Evolutionary conservation across 306 rosid genomes (phyloP).

Genomic region (Sophora flavescens): DNA sequence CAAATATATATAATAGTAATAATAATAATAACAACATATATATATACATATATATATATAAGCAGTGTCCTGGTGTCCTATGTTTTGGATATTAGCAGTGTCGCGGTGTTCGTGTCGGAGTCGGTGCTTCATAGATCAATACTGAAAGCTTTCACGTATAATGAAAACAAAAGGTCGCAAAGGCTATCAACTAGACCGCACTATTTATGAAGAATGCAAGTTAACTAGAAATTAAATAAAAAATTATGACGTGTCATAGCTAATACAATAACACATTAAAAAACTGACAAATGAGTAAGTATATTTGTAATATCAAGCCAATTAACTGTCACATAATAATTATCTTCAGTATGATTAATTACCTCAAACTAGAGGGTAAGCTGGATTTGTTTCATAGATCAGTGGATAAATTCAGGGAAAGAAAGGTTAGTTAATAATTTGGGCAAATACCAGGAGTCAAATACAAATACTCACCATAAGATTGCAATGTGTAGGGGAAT

Average conservation of each 20-base stretch:
- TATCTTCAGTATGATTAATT: background rate
- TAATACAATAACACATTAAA: background rate
- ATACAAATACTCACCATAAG: conserved; percentile 49
- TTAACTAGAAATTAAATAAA: background rate
- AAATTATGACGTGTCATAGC: background rate
- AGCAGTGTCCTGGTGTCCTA: too few species aligned
- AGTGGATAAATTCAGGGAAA: conserved; percentile 3
- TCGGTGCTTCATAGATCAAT: too few species aligned
- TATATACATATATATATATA: too few species aligned
- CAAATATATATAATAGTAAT: too few species aligned
- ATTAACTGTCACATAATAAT: background rate
- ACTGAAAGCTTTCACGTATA: conserved; percentile 7
- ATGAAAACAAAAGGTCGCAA: conserved; percentile 3
- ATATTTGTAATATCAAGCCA: background rate
- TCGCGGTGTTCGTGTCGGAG: too few species aligned
- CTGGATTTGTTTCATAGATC: conserved; percentile 5
- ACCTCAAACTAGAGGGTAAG: background rate
- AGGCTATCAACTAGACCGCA: conserved; percentile 4
- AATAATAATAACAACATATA: too few species aligned
- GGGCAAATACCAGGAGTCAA: conserved; percentile 20
- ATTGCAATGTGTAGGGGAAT: conserved; percentile 42
- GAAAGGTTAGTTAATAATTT: conserved; percentile 1
- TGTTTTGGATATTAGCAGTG: too few species aligned
- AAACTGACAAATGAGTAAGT: background rate
- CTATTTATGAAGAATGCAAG: conserved; percentile 4